Evolutionary conservation across 202 grass and related monocot genomes (phyloP), one percentile per base, ranked within the genome.

Genomic region (Zizania palustris): DNA sequence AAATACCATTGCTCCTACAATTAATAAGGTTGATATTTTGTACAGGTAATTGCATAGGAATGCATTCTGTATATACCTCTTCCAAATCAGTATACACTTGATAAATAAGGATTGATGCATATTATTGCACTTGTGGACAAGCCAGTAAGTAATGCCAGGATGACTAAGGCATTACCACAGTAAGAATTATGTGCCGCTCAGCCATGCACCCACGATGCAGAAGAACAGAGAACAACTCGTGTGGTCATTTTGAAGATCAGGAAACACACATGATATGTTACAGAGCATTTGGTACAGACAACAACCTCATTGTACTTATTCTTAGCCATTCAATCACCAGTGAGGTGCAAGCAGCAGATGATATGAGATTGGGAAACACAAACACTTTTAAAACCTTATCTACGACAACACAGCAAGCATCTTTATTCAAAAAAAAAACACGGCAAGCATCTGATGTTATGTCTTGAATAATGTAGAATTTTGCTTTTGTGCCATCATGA

Each of bases 331-430:
- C 18, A 59, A 73, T 73, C 68, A 49, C 13, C 51, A 41, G 40
- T 40, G 5, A 85, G 63, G 38, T 63, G 63, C 55, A 85, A 16
- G 36, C 33, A 40, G n/a, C 83, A 65, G 8, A 67, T 70, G 53
- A 42, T 33, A 41, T 68, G 43, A 45, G 53, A 57, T 74, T n/a
- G 21, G 5, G 18, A 43, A 39, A 63, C 15, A 44, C 53, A 43
- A 39, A 63, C 15, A 44, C 53, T 67, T 68, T 51, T 19, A 40
- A 36, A 67, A 67, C 4, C 4, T 55, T 62, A 39, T 62, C 22
- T 14, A 37, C 37, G 38, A 69, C 5, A 56, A 77, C 50, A 6
- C 36, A 48, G 11, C 9, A 68, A 79, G 50, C 40, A 72, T 42
- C 70, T 51, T n/a, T n/a, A n/a, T n/a, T n/a, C n/a, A n/a, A n/a